A percentile compares a stretch with the other conserved stretches of the same genome.
These are phyloP conservation scores for Lentinula boryana DNA, from an alignment of 768 basidiomycete species.

Conservation along the genomic window DNA sequence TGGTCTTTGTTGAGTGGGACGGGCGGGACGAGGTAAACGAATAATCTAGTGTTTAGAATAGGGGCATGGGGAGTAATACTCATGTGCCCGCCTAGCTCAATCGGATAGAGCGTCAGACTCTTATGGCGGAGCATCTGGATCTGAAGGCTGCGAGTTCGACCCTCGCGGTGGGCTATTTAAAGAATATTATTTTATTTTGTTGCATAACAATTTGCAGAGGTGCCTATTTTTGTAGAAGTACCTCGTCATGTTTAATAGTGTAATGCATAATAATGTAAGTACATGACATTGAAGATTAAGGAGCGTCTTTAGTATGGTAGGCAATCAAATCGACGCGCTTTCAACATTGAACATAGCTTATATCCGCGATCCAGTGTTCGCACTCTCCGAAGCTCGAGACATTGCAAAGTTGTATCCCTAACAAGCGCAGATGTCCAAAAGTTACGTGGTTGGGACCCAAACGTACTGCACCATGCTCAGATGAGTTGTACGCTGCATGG, in stretches of 20 bases:
- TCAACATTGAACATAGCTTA: background rate
- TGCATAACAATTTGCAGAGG: too few relatives aligned
- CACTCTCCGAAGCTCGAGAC: background rate
- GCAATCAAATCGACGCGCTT: too few relatives aligned
- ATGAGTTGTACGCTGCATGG: background rate
- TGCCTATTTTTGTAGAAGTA: too few relatives aligned
- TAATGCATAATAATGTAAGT: too few relatives aligned
- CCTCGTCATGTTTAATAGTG: too few relatives aligned
- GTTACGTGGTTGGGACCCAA: background rate
- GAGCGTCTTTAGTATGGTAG: background rate
- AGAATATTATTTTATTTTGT: too few relatives aligned
- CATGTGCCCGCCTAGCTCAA: conserved; percentile 64
- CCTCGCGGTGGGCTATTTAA: conserved; percentile 69
- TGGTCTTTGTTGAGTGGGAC: too few relatives aligned
- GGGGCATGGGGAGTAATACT: too few relatives aligned
- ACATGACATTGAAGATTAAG: background rate
- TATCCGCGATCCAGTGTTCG: background rate
- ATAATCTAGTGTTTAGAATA: too few relatives aligned
- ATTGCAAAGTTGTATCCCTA: background rate
- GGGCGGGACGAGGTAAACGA: too few relatives aligned
- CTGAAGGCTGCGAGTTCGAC: conserved; percentile 85
- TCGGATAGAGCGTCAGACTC: conserved; percentile 64
- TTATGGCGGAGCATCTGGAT: conserved; percentile 34
- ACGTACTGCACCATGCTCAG: background rate
- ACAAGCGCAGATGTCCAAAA: conserved; percentile 1